These are phyloP conservation scores for Abrus precatorius DNA, from an alignment of 306 rosid genomes.

Conservation along the genomic window DNA sequence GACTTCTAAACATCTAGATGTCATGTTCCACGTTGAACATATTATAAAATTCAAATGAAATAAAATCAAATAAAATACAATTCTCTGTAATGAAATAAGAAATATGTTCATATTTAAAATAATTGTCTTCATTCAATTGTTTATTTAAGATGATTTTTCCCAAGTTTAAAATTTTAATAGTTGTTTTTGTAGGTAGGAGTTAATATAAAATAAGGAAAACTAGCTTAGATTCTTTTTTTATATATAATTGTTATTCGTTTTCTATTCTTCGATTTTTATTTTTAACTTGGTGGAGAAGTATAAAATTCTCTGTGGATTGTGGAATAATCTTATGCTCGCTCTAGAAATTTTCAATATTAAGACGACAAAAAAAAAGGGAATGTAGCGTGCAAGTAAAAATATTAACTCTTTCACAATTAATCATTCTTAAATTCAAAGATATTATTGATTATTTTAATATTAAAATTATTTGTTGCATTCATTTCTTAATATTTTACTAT, in stretches of 20 bases:
- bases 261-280: background rate
- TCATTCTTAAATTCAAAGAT: no score
- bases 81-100: background rate
- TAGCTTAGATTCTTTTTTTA: background rate
- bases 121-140: background rate
- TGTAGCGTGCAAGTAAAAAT: background rate
- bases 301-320: background rate
- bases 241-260: background rate
- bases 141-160: background rate
- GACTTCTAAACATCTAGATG: constrained; percentile 48
- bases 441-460: no score
- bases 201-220: background rate
- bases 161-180: background rate
- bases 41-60: background rate
- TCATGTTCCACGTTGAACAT: constrained; percentile 12
- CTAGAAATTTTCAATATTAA: background rate
- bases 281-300: background rate
- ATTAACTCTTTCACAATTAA: background rate
- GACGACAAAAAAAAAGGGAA: background rate
- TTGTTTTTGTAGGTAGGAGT: background rate
- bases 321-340: background rate
- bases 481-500: no score
- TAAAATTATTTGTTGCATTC: no score
- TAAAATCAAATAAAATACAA: background rate
- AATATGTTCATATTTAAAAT: background rate